Evolutionary conservation across 2,329 filamentous ascomycete species (phyloP).

Genomic region (Ophiostoma tasmaniense): DNA sequence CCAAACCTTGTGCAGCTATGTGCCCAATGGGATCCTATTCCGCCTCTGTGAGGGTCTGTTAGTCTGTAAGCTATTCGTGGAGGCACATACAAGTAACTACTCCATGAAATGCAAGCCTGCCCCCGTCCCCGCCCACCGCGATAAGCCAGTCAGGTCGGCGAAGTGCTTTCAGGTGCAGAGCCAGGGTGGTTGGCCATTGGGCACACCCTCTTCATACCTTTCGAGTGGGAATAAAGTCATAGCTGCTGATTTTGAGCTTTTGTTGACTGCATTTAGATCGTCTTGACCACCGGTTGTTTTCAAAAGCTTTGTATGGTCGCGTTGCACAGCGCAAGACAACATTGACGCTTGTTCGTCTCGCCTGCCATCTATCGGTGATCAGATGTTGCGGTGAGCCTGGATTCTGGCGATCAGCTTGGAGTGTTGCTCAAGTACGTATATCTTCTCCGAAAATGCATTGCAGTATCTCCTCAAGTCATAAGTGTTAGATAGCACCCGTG

Average conservation of each 20-base stretch:
- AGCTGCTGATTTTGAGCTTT: too few relatives aligned
- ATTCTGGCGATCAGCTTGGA: not conserved
- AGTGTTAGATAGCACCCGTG: too few relatives aligned
- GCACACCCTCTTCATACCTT: not conserved
- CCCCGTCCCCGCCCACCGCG: not conserved
- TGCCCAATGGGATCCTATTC: constrained; percentile 6
- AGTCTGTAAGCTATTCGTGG: not conserved
- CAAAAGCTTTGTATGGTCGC: not conserved
- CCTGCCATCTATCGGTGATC: not conserved
- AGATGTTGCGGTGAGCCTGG: not conserved
- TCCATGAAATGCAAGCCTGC: too few relatives aligned
- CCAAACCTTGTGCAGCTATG: not conserved
- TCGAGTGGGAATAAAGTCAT: too few relatives aligned
- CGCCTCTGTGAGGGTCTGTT: not conserved
- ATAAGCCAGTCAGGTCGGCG: not conserved
- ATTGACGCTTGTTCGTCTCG: not conserved
- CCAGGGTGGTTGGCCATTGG: not conserved
- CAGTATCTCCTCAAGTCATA: not conserved
- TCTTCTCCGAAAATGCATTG: not conserved
- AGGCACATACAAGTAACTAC: not conserved
- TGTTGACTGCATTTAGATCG: not conserved
- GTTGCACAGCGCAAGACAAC: not conserved
- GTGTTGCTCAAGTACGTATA: not conserved
- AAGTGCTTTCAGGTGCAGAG: not conserved
- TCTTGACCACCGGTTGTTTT: not conserved